Percentiles rank a stretch among this genome's conserved stretches.
phyloP scores from a whole-genome alignment of 163 green algal genomes.

The Coccomyxa subellipsoidea region DNA sequence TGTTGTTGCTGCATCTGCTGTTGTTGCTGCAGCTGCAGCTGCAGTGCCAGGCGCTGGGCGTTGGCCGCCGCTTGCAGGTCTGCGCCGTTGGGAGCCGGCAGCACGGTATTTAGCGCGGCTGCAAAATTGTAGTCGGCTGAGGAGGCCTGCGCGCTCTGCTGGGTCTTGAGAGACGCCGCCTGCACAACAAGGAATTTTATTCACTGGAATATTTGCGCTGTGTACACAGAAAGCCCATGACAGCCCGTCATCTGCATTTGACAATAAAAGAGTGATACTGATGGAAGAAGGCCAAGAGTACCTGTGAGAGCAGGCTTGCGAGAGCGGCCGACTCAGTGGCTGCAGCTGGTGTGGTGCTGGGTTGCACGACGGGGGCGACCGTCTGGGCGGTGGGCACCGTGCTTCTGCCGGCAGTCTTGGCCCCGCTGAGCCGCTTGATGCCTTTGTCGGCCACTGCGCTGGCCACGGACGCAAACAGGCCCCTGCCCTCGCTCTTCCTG shows the following conservation, averaged over 20 bases:
- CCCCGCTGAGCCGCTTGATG: background rate
- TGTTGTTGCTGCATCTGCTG: background rate
- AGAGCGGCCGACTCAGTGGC: background rate
- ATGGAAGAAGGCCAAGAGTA: background rate
- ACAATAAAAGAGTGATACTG: background rate
- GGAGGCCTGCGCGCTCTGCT: background rate
- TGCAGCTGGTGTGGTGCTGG: background rate
- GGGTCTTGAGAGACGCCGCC: background rate
- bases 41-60: background rate
- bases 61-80: background rate
- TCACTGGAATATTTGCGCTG: no score
- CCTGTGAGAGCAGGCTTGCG: background rate
- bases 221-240: no score
- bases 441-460: background rate
- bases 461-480: background rate
- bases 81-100: background rate
- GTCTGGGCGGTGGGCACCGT: background rate
- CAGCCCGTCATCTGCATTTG: background rate
- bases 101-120: background rate
- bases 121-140: conserved; percentile 1
- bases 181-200: background rate
- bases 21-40: background rate
- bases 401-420: background rate
- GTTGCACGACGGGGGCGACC: background rate
- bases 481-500: background rate